These are phyloP conservation scores for Eutrema japonicum DNA, from an alignment of 345 rosid genomes.

Conservation along the genomic window DNA sequence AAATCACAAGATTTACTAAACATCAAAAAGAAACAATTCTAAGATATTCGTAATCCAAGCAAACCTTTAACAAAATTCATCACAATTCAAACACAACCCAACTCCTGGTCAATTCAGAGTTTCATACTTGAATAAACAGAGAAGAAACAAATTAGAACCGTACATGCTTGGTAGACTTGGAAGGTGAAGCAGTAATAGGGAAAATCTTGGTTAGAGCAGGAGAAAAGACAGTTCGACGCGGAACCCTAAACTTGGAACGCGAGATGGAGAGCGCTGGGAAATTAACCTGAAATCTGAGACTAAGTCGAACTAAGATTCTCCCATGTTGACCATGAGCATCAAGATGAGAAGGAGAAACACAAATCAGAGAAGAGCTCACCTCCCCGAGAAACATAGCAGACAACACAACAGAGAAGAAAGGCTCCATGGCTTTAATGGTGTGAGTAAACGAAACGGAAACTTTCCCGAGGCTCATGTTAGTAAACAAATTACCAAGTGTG, in stretches of 20 bases:
- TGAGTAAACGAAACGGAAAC: constrained; percentile 99
- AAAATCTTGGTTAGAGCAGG: constrained; percentile 50
- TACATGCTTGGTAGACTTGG: constrained; percentile 57
- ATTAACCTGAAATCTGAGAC: too few species aligned
- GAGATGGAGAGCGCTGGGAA: constrained; percentile 54
- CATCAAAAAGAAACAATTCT: too few species aligned
- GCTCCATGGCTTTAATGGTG: constrained; percentile 98
- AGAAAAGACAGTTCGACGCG: constrained; percentile 47
- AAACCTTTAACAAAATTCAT: neutral
- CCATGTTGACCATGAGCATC: neutral
- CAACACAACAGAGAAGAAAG: constrained; percentile 93
- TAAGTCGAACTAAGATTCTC: too few species aligned
- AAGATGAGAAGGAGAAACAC: neutral
- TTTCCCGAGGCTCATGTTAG: constrained; percentile 98
- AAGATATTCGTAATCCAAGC: too few species aligned
- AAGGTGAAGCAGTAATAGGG: constrained; percentile 51
- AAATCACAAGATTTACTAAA: too few species aligned
- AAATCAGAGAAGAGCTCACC: constrained; percentile 50
- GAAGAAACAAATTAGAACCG: constrained; percentile 28
- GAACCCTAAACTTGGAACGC: constrained; percentile 53
- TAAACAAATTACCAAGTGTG: constrained; percentile 85
- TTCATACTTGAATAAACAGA: too few species aligned
- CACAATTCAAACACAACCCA: neutral
- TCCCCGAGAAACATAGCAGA: constrained; percentile 97
- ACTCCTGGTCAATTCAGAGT: too few species aligned